Conservation (phyloP, 139 green algal species). For the Chlamydomonas applanata region DNA sequence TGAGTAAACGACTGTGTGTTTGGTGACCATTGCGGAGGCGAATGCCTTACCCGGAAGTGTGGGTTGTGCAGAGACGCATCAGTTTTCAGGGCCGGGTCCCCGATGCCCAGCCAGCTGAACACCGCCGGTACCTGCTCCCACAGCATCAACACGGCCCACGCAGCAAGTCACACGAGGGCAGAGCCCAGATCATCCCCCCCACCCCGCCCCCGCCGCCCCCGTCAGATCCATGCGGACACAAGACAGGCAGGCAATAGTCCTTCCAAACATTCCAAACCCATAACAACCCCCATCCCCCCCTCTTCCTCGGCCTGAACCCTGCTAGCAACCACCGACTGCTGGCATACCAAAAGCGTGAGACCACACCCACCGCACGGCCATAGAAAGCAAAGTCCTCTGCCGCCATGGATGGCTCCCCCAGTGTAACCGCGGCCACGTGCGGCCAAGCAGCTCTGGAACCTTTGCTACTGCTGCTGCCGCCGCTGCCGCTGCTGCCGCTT, state of each 20-base stretch:
- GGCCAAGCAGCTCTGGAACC: not conserved
- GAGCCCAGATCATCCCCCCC: too few relatives aligned
- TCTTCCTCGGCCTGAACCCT: not conserved
- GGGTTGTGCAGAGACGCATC: not conserved
- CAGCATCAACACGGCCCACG: too few relatives aligned
- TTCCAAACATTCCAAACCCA: too few relatives aligned
- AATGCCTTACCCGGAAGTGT: not conserved
- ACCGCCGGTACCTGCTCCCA: conserved; percentile 43
- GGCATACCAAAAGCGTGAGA: not conserved
- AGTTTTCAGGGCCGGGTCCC: conserved; percentile 47
- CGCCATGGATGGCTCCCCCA: conserved; percentile 31
- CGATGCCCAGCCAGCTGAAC: conserved; percentile 82
- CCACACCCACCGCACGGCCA: conserved; percentile 11
- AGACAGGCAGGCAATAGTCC: too few relatives aligned
- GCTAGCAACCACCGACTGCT: too few relatives aligned
- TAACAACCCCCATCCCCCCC: too few relatives aligned
- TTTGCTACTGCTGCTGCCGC: not conserved
- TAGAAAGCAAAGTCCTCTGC: conserved; percentile 91
- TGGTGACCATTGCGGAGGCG: not conserved
- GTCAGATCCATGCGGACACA: too few relatives aligned
- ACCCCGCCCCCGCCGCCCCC: too few relatives aligned
- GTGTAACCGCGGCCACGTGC: not conserved
- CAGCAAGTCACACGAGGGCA: too few relatives aligned
- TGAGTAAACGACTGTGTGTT: not conserved
- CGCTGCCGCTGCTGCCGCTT: conserved; percentile 2